Evolutionary conservation across 345 rosid species (phyloP).

Genomic region (Physaria fendleri): DNA sequence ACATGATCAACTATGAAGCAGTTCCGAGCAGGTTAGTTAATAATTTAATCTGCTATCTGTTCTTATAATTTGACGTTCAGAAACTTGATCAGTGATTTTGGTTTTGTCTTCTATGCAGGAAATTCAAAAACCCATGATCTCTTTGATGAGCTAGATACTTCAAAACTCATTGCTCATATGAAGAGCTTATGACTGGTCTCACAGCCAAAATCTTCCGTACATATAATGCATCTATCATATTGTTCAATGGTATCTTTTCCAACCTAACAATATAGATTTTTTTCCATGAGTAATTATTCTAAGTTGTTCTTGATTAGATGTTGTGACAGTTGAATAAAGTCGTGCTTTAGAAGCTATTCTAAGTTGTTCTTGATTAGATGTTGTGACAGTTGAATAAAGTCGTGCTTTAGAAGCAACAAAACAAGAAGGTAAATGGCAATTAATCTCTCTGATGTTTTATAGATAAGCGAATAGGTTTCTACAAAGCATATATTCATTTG

Average conservation of each 20-base stretch:
- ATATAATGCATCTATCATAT: slow-evolving; percentile 89
- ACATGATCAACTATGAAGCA: no score
- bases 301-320: slow-evolving; percentile 1
- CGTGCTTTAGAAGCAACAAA: slow-evolving; percentile 72
- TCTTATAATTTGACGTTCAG: not conserved
- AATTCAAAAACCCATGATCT: slow-evolving; percentile 72
- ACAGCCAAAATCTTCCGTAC: slow-evolving; percentile 99
- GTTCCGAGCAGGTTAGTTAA: slow-evolving; percentile 58
- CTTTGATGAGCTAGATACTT: slow-evolving; percentile 84
- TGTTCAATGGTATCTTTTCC: slow-evolving; percentile 66
- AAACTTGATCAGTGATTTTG: slow-evolving; percentile 1
- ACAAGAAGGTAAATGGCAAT: slow-evolving; percentile 61
- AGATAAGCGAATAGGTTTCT: no score
- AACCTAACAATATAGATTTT: no score
- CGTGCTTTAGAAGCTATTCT: slow-evolving; percentile 24
- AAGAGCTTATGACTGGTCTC: slow-evolving; percentile 99
- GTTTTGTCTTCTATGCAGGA: slow-evolving; percentile 37
- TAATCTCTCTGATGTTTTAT: not conserved
- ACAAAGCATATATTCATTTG: no score
- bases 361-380: slow-evolving; percentile 1
- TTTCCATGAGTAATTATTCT: not conserved
- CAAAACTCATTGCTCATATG: slow-evolving; percentile 87
- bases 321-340: not conserved
- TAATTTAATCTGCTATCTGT: not conserved
- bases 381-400: slow-evolving; percentile 61